Base-by-base conservation (phyloP, 768 basidiomycete species). In the Myochromella boudieri region DNA sequence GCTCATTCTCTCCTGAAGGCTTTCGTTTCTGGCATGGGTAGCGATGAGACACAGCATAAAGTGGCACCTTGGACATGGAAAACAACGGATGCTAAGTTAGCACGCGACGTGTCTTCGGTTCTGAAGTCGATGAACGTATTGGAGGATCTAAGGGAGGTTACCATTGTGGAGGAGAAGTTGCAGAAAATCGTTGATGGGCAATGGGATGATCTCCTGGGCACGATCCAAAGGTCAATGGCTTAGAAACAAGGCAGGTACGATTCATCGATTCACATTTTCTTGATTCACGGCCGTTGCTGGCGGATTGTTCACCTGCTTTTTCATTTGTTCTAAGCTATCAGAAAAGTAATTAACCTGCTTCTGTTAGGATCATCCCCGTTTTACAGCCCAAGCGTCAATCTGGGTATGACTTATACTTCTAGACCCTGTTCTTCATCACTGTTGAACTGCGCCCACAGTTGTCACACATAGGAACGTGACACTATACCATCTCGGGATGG, bases 41-140 rank as follows among this genome's bases (percentile, higher is more conserved):
- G 20, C 20, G 34, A 36, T 8, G 37, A 39, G 15, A 9, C 18
- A 14, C 3, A 15, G 3, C 32, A 20, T 7, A 46, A 42, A 33
- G 27, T 46, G 2, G 50, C 44, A 11, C 50, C 50, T 4, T 51
- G 50, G 50, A 46, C 25, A 14, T 51, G 44, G 44, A 37, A 40
- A 21, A 51, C 50, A 15, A 46, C 36, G 12, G 50, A 51, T 3
- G 33, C 3, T 15, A 43, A 27, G 25, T 14, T 51, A 15, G 50
- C 50, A n/a, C 20, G 28, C 9, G 50, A 37, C 15, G 40, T 51
- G 20, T 11, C 25, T 4, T 34, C 14, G 3, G 27, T 42, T 18
- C 9, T 51, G 20, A 31, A n/a, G 34, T 18, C n/a, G 29, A 17
- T 51, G 33, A 24, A 25, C 8, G 26, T 51, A 14, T 40, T 14